Evolutionary conservation across 2,329 filamentous ascomycete species (phyloP), one percentile per base, ranked within the genome.

Genomic region (Dactylella cylindrospora): DNA sequence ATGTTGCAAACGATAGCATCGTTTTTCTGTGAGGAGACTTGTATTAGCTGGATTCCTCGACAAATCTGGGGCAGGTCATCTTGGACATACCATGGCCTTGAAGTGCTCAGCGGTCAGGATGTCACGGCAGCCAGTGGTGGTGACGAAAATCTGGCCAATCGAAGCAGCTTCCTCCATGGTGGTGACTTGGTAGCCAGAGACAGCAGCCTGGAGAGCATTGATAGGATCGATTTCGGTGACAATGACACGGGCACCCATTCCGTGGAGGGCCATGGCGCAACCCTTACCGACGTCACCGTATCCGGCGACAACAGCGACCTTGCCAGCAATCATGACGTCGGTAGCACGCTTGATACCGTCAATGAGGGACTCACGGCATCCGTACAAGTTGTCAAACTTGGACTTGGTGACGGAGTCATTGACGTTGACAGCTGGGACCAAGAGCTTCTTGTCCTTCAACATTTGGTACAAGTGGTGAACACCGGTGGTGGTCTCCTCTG

Each of bases 1-100:
- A 98, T 98, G 84, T 98, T 98, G 90, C 91, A 97, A 71, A 97
- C 91, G 72, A 98, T 97, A 76, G 91, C 90, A 72, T 98, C 91
- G 79, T 97, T 95, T 73, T 79, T 80, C 57, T 62, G 31, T 13
- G 13, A 10, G n/a, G 5, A 9, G 3, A 17, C 15, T 12, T 19
- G 15, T n/a, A 20, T 47, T 36, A 46, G 26, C 23, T 28, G 20
- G 12, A 5, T 28, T 33, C 20, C 12, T n/a, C n/a, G n/a, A n/a
- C n/a, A n/a, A n/a, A n/a, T n/a, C n/a, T n/a, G n/a, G n/a, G n/a
- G n/a, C n/a, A n/a, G n/a, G n/a, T n/a, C n/a, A n/a, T n/a, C n/a
- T n/a, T n/a, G 7, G 17, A 15, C 53, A 20, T 12, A 62, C 57
- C 91, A 98, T 98, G 71, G 77, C 82, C 80, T 94, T 85, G 76